phyloP scores from a whole-genome alignment of 1,284 basidiomycete genomes.

The Fomitopsis schrenkii region DNA sequence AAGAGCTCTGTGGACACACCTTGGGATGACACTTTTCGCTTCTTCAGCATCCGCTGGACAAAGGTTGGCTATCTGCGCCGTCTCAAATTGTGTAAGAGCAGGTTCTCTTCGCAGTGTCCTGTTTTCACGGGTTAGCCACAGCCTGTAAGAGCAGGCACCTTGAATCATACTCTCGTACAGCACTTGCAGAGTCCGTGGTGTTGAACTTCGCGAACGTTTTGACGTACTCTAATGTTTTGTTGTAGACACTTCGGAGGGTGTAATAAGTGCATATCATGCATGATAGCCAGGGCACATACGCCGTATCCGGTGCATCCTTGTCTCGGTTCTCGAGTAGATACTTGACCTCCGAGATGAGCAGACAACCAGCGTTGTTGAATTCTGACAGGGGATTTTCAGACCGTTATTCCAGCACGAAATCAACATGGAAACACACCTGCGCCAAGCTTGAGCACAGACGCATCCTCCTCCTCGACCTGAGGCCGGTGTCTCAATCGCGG shows the following conservation, averaged over 20 bases:
- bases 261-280: not conserved
- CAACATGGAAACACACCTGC: conserved; percentile 36
- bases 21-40: conserved; percentile 88
- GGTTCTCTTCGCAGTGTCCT: conserved; percentile 75
- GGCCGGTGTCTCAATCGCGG: conserved; percentile 46
- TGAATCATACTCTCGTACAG: conserved; percentile 73
- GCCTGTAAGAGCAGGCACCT: not conserved
- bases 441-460: conserved; percentile 64
- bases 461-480: conserved; percentile 65
- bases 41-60: conserved; percentile 87
- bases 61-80: conserved; percentile 88
- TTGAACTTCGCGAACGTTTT: conserved; percentile 89
- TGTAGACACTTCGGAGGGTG: conserved; percentile 69
- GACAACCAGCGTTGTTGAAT: conserved; percentile 87
- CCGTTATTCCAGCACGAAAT: not conserved
- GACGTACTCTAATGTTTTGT: conserved; percentile 90
- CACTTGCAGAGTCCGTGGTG: conserved; percentile 80
- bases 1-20: conserved; percentile 36
- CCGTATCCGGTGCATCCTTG: conserved; percentile 79
- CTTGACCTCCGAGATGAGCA: conserved; percentile 90
- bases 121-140: not conserved
- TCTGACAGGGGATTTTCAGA: conserved; percentile 40
- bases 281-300: conserved; percentile 44
- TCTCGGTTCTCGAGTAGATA: conserved; percentile 84
- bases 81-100: conserved; percentile 84